A percentile compares a stretch with the other conserved stretches of the same genome.
phyloP scores from a whole-genome alignment of 192 early-diverging fungal genomes.

The Backusella sp. region DNA sequence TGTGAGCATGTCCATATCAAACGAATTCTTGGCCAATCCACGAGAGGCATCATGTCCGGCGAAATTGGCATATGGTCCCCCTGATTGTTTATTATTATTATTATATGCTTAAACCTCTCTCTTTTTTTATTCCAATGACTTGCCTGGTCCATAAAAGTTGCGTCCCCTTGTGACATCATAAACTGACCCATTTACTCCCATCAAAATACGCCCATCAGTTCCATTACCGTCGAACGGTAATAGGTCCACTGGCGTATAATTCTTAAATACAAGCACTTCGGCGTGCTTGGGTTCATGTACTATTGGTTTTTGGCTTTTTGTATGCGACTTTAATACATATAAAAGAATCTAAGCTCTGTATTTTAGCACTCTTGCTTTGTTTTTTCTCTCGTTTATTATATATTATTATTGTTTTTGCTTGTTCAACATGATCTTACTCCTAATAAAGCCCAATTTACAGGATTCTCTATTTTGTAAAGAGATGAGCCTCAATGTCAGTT shows the following conservation, averaged over 20 bases:
- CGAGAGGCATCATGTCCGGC: conserved; percentile 95
- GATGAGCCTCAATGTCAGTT: neutral
- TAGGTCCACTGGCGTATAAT: conserved; percentile 83
- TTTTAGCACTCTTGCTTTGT: neutral
- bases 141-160: conserved; percentile 91
- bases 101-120: neutral
- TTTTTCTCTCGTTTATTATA: neutral
- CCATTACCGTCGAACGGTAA: conserved; percentile 68
- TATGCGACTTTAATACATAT: conserved; percentile 52
- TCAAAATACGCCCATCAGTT: conserved; percentile 64
- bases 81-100: conserved; percentile 30
- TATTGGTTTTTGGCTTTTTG: conserved; percentile 24
- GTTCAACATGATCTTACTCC: conserved; percentile 26
- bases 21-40: conserved; percentile 86
- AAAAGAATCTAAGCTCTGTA: conserved; percentile 27
- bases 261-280: conserved; percentile 59
- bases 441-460: conserved; percentile 66
- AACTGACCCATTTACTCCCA: conserved; percentile 82
- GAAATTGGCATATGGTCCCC: conserved; percentile 93
- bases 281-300: conserved; percentile 40
- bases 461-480: conserved; percentile 42
- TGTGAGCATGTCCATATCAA: conserved; percentile 72
- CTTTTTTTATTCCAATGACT: neutral
- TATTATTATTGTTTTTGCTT: neutral
- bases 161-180: conserved; percentile 87